These are phyloP conservation scores for Penicillium goetzii DNA, from an alignment of 495 filamentous ascomycete genomes.

Conservation along the genomic window DNA sequence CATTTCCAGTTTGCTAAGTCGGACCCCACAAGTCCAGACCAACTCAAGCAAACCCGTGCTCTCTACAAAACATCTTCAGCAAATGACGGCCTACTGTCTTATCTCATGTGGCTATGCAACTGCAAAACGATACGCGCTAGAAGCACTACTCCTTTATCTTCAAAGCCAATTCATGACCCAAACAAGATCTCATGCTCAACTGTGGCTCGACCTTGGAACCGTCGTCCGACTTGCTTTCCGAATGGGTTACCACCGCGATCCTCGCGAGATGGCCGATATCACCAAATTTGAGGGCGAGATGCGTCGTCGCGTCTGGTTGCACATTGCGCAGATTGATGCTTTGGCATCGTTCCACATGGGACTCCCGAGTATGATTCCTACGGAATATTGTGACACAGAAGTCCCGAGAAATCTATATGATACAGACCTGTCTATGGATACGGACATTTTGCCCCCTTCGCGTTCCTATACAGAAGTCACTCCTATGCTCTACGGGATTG, in stretches of 20 bases:
- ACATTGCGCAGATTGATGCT: conserved; percentile 36
- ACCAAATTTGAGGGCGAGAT: conserved; percentile 40
- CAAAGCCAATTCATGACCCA: background rate
- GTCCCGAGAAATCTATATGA: conserved; percentile 53
- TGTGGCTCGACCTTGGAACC: conserved; percentile 51
- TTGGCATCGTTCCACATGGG: conserved; percentile 55
- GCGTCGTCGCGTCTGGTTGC: conserved; percentile 39
- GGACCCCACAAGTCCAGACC: background rate
- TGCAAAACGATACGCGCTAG: background rate
- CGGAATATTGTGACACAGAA: conserved; percentile 51
- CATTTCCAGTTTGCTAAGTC: background rate
- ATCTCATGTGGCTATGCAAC: background rate
- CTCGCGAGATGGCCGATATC: conserved; percentile 22
- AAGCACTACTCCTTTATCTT: background rate
- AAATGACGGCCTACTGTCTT: background rate
- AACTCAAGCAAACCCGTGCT: background rate
- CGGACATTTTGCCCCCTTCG: conserved; percentile 44
- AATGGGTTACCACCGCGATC: conserved; percentile 61
- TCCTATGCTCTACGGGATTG: conserved; percentile 50
- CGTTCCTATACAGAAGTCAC: conserved; percentile 52
- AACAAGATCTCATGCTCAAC: background rate
- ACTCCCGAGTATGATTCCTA: conserved; percentile 53
- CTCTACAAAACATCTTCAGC: background rate
- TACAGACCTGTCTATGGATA: conserved; percentile 51
- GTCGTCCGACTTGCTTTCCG: conserved; percentile 55